Evolutionary conservation across 31 red algal genomes (phyloP), one percentile per base, ranked within the genome.

Genomic region (Porphyra umbilicalis): DNA sequence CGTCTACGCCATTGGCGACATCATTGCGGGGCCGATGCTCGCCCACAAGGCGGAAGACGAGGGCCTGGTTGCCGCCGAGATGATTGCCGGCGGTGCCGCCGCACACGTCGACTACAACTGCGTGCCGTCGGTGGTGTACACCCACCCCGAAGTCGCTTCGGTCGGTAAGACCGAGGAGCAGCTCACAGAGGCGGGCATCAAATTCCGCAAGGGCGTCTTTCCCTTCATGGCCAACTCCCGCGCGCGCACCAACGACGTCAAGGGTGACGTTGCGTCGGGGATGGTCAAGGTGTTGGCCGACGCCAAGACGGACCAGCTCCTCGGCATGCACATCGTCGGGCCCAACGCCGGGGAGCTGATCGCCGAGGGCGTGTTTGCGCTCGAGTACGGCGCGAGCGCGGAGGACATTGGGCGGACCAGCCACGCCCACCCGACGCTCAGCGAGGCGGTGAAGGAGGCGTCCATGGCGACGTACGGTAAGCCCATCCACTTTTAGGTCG

Each of bases 161-260:
- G 97, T 99, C 36, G 97, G 97, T 38, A 96, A 96, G 79, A 96
- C 94, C 4, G 93, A 96, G 87, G 97, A 99, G 82, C 82, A 99
- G 83, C 81, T 96, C 13, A 90, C 88, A 36, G 90, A 92, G 76
- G 91, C 76, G 9, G 87, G 91, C 34, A 78, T 96, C 25, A 91
- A 93, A 40, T 99, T 89, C 82, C 85, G 83, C 57, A 96, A 96
- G 76, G 97, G 97, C 34, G 89, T 85, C 25, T 99, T 96, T 80
- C 97, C 97, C 29, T 99, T 99, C 82, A 89, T 94, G 93, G 97
- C 97, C 20, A 96, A 96, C 87, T 94, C 90, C 35, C 85, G 94
- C 33, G 93, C 97, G 16, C 82, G 91, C 76, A 95, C 96, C 34
- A 98, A 95, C 36, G 96, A 98, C 79, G 90, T 92, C 33, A 85